A percentile compares a stretch with the other conserved stretches of the same genome.
phyloP scores from a whole-genome alignment of 208 protist genomes.

The Wallacemonas rigidus region DNA sequence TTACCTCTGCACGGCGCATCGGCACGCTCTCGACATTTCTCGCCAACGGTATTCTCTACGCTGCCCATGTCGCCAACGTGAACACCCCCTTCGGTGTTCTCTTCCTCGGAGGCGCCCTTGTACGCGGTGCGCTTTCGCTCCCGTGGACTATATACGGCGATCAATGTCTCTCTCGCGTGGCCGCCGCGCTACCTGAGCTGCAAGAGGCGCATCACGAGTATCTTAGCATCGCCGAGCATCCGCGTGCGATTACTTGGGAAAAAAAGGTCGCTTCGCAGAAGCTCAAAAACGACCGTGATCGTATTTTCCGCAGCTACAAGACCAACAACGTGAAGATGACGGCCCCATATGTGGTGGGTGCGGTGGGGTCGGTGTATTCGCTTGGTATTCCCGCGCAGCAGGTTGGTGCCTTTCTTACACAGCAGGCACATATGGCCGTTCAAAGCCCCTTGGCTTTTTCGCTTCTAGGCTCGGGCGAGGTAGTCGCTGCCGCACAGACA shows the following conservation, averaged over 20 bases:
- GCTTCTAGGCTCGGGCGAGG: conserved; percentile 12
- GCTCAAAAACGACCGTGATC: conserved; percentile 78
- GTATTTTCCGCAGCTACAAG: conserved; percentile 71
- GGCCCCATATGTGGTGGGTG: conserved; percentile 39
- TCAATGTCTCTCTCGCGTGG: conserved; percentile 60
- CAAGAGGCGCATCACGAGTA: conserved; percentile 68
- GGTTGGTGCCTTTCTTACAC: conserved; percentile 41
- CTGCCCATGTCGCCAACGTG: conserved; percentile 34
- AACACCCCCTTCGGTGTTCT: conserved; percentile 56
- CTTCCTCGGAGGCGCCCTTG: conserved; percentile 51
- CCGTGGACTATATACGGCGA: conserved; percentile 82
- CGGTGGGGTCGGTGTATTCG: conserved; percentile 42
- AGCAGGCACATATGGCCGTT: conserved; percentile 35
- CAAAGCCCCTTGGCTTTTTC: conserved; percentile 36
- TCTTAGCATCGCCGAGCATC: conserved; percentile 64
- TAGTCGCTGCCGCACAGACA: conserved; percentile 6
- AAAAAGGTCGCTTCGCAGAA: conserved; percentile 82
- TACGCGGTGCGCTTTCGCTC: conserved; percentile 42
- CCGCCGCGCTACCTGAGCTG: conserved; percentile 71
- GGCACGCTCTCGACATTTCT: conserved; percentile 62
- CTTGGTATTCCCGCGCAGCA: conserved; percentile 68
- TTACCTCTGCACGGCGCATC: conserved; percentile 37
- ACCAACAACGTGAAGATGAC: conserved; percentile 82
- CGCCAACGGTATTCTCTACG: conserved; percentile 55
- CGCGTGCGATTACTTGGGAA: conserved; percentile 78